These are phyloP conservation scores for Aspergillus mulundensis DNA, from an alignment of 495 filamentous ascomycete species.

Conservation along the genomic window DNA sequence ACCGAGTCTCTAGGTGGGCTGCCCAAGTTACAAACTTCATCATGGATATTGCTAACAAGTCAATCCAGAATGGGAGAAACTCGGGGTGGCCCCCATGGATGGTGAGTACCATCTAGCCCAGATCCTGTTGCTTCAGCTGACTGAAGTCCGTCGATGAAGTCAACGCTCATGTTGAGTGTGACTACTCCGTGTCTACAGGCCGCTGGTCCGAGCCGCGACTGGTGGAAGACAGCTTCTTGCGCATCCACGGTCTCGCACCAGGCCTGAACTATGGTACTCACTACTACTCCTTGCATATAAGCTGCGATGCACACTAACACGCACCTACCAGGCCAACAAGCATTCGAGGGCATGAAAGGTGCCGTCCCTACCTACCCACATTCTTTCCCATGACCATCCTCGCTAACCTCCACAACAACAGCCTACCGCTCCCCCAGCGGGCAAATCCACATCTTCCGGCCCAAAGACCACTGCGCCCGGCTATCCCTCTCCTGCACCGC, in stretches of 20 bases:
- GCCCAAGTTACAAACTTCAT: no score
- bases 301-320: no score
- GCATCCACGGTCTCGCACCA: slow-evolving; percentile 41
- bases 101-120: not conserved
- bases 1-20: no score
- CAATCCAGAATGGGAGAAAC: not conserved
- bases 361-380: slow-evolving; percentile 23
- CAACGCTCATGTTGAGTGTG: not conserved
- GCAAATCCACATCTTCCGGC: not conserved
- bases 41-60: no score
- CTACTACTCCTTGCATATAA: no score
- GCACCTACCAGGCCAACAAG: slow-evolving; percentile 28
- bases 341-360: slow-evolving; percentile 30
- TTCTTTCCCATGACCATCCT: not conserved
- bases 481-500: slow-evolving; percentile 25
- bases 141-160: not conserved
- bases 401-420: not conserved
- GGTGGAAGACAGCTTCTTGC: slow-evolving; percentile 38
- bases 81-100: not conserved
- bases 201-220: slow-evolving; percentile 14
- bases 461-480: not conserved
- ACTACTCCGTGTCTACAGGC: not conserved
- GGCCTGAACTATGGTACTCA: slow-evolving; percentile 43
- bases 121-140: not conserved
- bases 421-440: not conserved